Percentiles rank a stretch among this genome's conserved stretches.
Conservation (phyloP, 805 yeast species). For the Yarrowia sp. region DNA sequence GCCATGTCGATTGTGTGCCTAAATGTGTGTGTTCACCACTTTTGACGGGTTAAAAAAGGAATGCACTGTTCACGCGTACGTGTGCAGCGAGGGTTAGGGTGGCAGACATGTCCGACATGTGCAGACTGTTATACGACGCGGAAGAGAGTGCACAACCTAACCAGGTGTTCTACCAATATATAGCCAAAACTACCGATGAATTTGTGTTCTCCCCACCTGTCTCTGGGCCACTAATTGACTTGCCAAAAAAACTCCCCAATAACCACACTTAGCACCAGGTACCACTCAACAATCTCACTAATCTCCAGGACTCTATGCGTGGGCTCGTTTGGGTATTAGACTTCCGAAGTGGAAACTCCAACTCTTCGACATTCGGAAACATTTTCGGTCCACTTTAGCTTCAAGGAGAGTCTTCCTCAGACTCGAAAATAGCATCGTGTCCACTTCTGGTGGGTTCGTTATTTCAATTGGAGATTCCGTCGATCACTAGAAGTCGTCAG, state of each 20-base stretch:
- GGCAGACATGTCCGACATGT: neutral
- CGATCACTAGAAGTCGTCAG: no score
- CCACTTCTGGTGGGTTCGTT: neutral
- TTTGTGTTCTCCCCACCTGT: no score
- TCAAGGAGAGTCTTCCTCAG: neutral
- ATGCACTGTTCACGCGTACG: constrained; percentile 22
- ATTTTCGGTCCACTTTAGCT: neutral
- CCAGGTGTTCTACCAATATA: no score
- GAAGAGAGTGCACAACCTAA: neutral
- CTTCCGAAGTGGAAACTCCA: neutral
- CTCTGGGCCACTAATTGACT: neutral
- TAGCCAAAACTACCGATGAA: no score
- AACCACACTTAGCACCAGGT: no score
- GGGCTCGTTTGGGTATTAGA: neutral
- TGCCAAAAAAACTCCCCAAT: neutral
- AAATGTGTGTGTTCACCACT: neutral
- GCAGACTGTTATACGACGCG: neutral
- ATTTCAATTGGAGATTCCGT: no score
- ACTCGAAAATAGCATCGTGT: neutral
- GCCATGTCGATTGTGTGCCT: constrained; percentile 9
- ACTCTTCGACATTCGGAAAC: neutral
- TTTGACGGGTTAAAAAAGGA: neutral
- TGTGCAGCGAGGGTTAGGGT: constrained; percentile 23
- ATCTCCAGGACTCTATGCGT: neutral
- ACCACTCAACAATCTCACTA: neutral